Percentiles rank a stretch among this genome's conserved stretches.
These are phyloP conservation scores for Pseudogymnoascus sp. DNA, from an alignment of 2,329 filamentous ascomycete genomes.

Conservation along the genomic window DNA sequence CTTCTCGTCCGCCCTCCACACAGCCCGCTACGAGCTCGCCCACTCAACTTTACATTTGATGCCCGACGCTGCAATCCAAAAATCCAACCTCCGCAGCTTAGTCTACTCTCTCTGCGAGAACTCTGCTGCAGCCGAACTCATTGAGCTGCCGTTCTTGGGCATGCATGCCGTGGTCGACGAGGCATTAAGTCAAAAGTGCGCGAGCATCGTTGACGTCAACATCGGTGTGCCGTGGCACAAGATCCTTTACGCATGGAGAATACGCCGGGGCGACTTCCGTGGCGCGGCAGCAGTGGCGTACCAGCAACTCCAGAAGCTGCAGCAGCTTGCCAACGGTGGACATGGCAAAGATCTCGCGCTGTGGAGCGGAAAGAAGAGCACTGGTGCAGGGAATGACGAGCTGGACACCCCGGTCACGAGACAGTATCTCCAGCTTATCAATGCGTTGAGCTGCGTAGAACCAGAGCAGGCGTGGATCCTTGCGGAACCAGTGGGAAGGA, in stretches of 20 bases:
- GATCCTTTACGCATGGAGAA: conserved; percentile 84
- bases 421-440: conserved; percentile 86
- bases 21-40: conserved; percentile 71
- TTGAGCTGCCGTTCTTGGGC: conserved; percentile 68
- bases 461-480: conserved; percentile 76
- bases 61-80: conserved; percentile 61
- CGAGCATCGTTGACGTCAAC: conserved; percentile 56
- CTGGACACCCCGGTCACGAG: conserved; percentile 58
- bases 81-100: conserved; percentile 61
- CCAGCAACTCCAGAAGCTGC: conserved; percentile 55
- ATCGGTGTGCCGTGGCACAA: conserved; percentile 69
- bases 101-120: conserved; percentile 60
- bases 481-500: conserved; percentile 36
- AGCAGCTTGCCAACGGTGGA: conserved; percentile 36
- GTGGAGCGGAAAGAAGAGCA: conserved; percentile 11
- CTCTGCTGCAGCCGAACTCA: conserved; percentile 57
- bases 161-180: conserved; percentile 72
- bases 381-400: conserved; percentile 39
- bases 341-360: conserved; percentile 46
- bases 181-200: conserved; percentile 64
- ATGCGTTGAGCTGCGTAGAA: conserved; percentile 79
- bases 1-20: conserved; percentile 73
- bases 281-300: conserved; percentile 59
- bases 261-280: conserved; percentile 73
- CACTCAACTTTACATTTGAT: conserved; percentile 71